Percentiles rank a stretch among this genome's conserved stretches.
phyloP scores from a whole-genome alignment of 331 rosid genomes.

The Phaseolus coccineus region DNA sequence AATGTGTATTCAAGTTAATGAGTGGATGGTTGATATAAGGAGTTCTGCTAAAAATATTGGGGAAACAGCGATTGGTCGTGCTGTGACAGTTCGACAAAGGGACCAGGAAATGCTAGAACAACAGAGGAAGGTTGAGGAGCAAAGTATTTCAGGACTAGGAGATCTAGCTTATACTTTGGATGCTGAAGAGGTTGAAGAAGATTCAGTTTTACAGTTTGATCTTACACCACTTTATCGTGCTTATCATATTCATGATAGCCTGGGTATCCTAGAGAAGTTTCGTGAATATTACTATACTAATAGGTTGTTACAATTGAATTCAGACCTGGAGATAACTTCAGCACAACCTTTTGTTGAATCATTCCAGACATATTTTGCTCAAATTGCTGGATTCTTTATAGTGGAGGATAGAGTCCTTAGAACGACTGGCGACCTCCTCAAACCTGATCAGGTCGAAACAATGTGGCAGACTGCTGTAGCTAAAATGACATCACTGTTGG shows the following conservation, averaged over 20 bases:
- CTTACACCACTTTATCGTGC: slow-evolving; percentile 93
- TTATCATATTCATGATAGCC: slow-evolving; percentile 73
- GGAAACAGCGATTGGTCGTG: slow-evolving; percentile 79
- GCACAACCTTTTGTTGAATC: slow-evolving; percentile 87
- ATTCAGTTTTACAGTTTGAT: slow-evolving; percentile 71
- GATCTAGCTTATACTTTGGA: slow-evolving; percentile 71
- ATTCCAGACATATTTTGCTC: slow-evolving; percentile 81
- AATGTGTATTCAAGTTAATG: slow-evolving; percentile 76
- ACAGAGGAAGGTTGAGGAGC: slow-evolving; percentile 84
- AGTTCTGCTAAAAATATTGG: slow-evolving; percentile 85
- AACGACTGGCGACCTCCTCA: slow-evolving; percentile 73
- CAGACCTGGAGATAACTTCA: slow-evolving; percentile 82
- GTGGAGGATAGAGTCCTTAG: slow-evolving; percentile 92
- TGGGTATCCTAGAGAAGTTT: slow-evolving; percentile 78
- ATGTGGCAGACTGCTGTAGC: slow-evolving; percentile 87
- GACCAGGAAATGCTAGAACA: slow-evolving; percentile 87
- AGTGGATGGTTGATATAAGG: slow-evolving; percentile 87
- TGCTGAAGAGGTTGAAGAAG: slow-evolving; percentile 77
- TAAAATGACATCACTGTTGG: slow-evolving; percentile 71
- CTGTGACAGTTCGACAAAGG: slow-evolving; percentile 79
- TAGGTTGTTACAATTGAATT: slow-evolving; percentile 84
- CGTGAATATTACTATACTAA: slow-evolving; percentile 82
- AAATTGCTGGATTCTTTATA: slow-evolving; percentile 87
- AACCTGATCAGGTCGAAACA: slow-evolving; percentile 73
- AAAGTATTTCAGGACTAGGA: slow-evolving; percentile 57